Evolutionary conservation across 2,329 filamentous ascomycete genomes (phyloP).

Genomic region (Phialocephala sp.): DNA sequence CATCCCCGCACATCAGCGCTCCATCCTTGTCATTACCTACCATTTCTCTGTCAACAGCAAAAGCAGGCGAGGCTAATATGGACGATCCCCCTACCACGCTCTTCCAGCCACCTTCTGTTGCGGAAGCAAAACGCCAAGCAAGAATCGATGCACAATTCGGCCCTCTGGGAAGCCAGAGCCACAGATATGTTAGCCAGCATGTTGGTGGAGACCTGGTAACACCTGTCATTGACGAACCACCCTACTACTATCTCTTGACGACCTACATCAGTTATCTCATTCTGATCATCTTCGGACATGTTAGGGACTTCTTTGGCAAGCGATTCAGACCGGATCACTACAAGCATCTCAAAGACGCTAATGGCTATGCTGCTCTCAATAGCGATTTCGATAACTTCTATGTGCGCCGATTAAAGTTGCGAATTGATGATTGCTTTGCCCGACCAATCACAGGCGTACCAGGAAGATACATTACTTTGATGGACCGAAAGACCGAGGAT

Average conservation of each 20-base stretch:
- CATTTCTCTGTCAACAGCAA: constrained; percentile 89
- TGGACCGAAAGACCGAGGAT: constrained; percentile 89
- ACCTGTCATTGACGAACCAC: constrained; percentile 91
- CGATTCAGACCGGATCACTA: constrained; percentile 86
- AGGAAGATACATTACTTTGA: constrained; percentile 88
- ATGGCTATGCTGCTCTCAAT: constrained; percentile 94
- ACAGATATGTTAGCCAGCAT: constrained; percentile 89
- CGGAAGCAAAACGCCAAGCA: constrained; percentile 77
- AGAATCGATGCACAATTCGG: constrained; percentile 90
- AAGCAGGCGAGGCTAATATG: constrained; percentile 73
- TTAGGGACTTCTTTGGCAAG: constrained; percentile 98
- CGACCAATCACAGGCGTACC: constrained; percentile 92
- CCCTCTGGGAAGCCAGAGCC: constrained; percentile 77
- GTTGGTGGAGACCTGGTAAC: constrained; percentile 79
- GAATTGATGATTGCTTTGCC: constrained; percentile 96
- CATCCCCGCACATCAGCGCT: constrained; percentile 69
- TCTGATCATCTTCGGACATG: constrained; percentile 92
- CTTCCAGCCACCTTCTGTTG: constrained; percentile 86
- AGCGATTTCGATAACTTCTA: constrained; percentile 99
- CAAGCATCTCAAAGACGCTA: constrained; percentile 77
- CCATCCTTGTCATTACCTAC: constrained; percentile 82
- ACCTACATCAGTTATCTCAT: constrained; percentile 99
- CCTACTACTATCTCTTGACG: constrained; percentile 95
- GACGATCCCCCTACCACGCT: constrained; percentile 79
- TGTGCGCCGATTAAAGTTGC: constrained; percentile 86